phyloP scores from a whole-genome alignment of 1,139 yeast genomes.

The Zhuliangozyma blackwelliae region DNA sequence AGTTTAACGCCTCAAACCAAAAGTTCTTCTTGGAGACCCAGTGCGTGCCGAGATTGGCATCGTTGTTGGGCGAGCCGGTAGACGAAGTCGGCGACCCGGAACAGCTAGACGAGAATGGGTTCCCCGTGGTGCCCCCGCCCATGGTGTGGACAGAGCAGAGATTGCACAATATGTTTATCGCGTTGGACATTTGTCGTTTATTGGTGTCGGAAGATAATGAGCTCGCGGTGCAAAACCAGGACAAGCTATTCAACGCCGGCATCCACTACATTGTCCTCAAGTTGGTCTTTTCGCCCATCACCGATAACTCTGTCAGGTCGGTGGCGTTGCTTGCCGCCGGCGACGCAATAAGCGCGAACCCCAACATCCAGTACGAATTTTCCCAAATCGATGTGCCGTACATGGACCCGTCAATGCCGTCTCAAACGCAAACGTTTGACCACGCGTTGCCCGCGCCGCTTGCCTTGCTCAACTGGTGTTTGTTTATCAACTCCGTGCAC shows the following conservation, averaged over 20 bases:
- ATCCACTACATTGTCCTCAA: slow-evolving; percentile 62
- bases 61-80: slow-evolving; percentile 59
- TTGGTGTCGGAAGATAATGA: slow-evolving; percentile 77
- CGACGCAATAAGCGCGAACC: slow-evolving; percentile 65
- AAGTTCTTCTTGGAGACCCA: slow-evolving; percentile 83
- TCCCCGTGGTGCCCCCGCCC: slow-evolving; percentile 21
- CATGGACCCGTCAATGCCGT: slow-evolving; percentile 74
- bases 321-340: slow-evolving; percentile 71
- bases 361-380: slow-evolving; percentile 62
- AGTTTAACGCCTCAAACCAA: slow-evolving; percentile 88
- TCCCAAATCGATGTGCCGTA: slow-evolving; percentile 87
- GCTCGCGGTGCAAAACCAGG: slow-evolving; percentile 58
- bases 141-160: slow-evolving; percentile 74
- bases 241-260: slow-evolving; percentile 56
- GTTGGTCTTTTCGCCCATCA: slow-evolving; percentile 60
- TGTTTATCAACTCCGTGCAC: slow-evolving; percentile 76
- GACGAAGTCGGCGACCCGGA: slow-evolving; percentile 24
- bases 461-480: slow-evolving; percentile 79
- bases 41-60: slow-evolving; percentile 62
- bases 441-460: slow-evolving; percentile 59
- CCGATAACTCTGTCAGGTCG: slow-evolving; percentile 62
- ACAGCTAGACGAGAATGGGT: slow-evolving; percentile 13
- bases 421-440: slow-evolving; percentile 32
- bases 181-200: slow-evolving; percentile 68
- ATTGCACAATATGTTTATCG: slow-evolving; percentile 57